A percentile compares a stretch with the other conserved stretches of the same genome.
Conservation (phyloP, 176 grass and related monocot genomes). For the Carex scoparia region DNA sequence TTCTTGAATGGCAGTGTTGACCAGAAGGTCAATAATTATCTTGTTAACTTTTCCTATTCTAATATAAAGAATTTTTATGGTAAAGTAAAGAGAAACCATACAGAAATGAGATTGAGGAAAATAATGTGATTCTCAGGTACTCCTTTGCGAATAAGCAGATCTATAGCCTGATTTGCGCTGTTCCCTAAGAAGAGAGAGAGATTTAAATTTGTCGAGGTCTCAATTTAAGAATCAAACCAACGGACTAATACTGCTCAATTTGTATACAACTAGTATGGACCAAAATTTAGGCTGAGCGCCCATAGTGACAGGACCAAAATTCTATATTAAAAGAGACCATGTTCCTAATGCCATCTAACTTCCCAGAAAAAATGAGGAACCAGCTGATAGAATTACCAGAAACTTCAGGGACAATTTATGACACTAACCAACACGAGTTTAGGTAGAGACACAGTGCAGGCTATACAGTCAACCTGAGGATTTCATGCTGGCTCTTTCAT, state of each 20-base stretch:
- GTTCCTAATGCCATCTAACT: not conserved
- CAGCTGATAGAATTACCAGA: not conserved
- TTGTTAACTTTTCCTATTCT: not conserved
- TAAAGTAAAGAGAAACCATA: constrained; percentile 23
- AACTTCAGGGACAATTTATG: not conserved
- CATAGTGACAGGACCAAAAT: not conserved
- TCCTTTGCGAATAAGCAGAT: constrained; percentile 90
- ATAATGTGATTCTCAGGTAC: constrained; percentile 86
- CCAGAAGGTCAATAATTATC: not conserved
- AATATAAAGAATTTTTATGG: not conserved
- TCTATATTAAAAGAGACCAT: not conserved
- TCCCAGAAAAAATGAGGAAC: not conserved
- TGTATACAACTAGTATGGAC: not conserved
- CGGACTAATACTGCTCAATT: not conserved
- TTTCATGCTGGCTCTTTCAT: not conserved
- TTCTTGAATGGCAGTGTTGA: not conserved
- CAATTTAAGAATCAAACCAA: not conserved
- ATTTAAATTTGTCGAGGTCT: not conserved
- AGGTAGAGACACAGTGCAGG: not conserved
- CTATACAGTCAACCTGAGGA: not conserved
- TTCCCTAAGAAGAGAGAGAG: constrained; percentile 45
- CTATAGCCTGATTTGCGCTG: constrained; percentile 86
- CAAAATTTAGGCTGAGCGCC: not conserved
- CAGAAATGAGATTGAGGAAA: constrained; percentile 97
- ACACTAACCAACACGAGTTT: not conserved